These are phyloP conservation scores for Collybia sordida DNA, from an alignment of 768 basidiomycete species.

Conservation along the genomic window DNA sequence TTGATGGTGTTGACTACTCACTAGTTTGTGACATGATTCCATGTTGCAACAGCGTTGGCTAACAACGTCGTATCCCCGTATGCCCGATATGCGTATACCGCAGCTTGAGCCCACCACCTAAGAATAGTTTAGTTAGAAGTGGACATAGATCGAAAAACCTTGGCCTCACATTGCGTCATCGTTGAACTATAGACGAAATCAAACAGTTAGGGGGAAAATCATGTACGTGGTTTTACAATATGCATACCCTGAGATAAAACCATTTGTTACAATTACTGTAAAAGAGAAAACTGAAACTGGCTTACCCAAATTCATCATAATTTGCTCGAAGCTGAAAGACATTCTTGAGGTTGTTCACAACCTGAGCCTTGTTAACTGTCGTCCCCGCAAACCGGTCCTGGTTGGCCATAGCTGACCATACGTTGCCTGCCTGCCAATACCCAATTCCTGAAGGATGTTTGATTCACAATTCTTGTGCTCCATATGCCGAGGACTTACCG, in stretches of 20 bases:
- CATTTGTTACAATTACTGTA: not conserved
- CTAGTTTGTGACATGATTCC: constrained; percentile 49
- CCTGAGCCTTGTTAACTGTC: constrained; percentile 33
- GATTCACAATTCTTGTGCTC: not conserved
- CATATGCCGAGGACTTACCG: constrained; percentile 22
- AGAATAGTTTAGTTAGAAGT: too few relatives aligned
- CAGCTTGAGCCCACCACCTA: constrained; percentile 58
- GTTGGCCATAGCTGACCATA: constrained; percentile 49
- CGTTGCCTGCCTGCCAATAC: constrained; percentile 55
- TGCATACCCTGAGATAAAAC: constrained; percentile 8
- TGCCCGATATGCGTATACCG: constrained; percentile 46
- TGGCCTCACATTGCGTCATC: constrained; percentile 44
- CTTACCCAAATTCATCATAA: constrained; percentile 44
- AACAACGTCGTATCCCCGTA: constrained; percentile 43
- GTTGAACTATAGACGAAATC: constrained; percentile 31
- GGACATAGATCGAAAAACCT: not conserved
- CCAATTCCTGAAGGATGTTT: constrained; percentile 35
- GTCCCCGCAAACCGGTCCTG: constrained; percentile 40
- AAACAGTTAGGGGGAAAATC: not conserved
- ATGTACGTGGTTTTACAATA: not conserved
- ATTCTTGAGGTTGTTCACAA: constrained; percentile 39
- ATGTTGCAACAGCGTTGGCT: constrained; percentile 43
- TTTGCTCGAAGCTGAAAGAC: constrained; percentile 37
- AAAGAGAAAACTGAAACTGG: constrained; percentile 1
- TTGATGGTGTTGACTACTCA: constrained; percentile 18